Conservation (phyloP, 2,329 filamentous ascomycete genomes). For the Fusarium pseudocircinatum region DNA sequence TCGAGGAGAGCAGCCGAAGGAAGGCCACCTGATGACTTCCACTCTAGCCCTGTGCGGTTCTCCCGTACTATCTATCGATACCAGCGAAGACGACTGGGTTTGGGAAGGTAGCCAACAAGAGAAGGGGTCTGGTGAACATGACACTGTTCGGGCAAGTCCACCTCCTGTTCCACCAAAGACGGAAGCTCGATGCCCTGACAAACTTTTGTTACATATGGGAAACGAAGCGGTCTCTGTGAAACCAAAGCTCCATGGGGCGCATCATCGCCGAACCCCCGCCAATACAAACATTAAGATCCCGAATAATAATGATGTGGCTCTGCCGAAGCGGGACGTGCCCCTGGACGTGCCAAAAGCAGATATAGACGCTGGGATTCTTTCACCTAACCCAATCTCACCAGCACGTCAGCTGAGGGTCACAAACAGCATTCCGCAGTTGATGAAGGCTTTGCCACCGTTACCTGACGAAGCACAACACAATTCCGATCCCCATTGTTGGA, state of each 20-base stretch:
- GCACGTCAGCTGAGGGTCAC: conserved; percentile 56
- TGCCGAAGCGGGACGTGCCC: background rate
- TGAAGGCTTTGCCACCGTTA: conserved; percentile 62
- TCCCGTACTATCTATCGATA: conserved; percentile 43
- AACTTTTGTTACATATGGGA: background rate
- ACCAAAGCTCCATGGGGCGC: background rate
- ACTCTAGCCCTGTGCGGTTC: conserved; percentile 42
- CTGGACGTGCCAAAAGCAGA: background rate
- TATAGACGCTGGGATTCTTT: conserved; percentile 49
- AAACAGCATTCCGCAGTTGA: conserved; percentile 61
- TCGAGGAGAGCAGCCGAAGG: background rate
- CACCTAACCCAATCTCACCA: conserved; percentile 61
- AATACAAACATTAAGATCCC: conserved; percentile 34
- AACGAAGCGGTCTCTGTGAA: background rate
- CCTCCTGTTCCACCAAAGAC: background rate
- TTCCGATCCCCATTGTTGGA: background rate
- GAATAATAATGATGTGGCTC: background rate
- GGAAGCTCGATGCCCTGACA: background rate
- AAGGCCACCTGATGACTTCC: background rate
- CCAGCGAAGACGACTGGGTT: conserved; percentile 36
- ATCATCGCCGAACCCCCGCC: conserved; percentile 44
- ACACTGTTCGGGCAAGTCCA: background rate
- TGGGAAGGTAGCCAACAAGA: conserved; percentile 3
- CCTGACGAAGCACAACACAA: conserved; percentile 45
- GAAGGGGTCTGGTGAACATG: background rate